phyloP scores from a whole-genome alignment of 2,329 filamentous ascomycete genomes.

The Dryadomyces quercus-mongolicae region DNA sequence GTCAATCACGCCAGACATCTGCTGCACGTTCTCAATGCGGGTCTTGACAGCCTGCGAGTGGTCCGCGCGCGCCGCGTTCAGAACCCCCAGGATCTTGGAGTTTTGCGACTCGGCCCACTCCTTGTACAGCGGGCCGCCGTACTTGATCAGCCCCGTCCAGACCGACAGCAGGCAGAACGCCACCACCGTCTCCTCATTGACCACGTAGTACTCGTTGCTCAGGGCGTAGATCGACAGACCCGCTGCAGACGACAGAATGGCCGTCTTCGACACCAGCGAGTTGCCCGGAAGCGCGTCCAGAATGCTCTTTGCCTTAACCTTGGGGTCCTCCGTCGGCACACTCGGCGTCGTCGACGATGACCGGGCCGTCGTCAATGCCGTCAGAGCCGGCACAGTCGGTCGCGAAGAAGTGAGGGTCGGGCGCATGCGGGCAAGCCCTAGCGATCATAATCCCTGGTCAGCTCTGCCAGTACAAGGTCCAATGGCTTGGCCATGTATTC shows the following conservation, averaged over 20 bases:
- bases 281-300: slow-evolving; percentile 87
- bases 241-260: slow-evolving; percentile 86
- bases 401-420: slow-evolving; percentile 7
- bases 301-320: slow-evolving; percentile 94
- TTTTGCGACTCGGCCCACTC: slow-evolving; percentile 85
- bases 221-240: slow-evolving; percentile 88
- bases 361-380: slow-evolving; percentile 57
- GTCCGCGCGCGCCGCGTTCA: slow-evolving; percentile 87
- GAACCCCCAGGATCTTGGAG: slow-evolving; percentile 85
- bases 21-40: slow-evolving; percentile 87
- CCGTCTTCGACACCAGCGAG: slow-evolving; percentile 88
- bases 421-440: slow-evolving; percentile 12
- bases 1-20: slow-evolving; percentile 88
- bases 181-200: slow-evolving; percentile 97
- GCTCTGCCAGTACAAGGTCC: neutral
- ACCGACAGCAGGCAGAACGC: slow-evolving; percentile 86
- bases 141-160: slow-evolving; percentile 87
- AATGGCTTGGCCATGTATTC: neutral
- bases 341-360: slow-evolving; percentile 57
- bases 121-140: slow-evolving; percentile 81
- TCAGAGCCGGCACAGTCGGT: slow-evolving; percentile 18
- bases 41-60: slow-evolving; percentile 92
- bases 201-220: slow-evolving; percentile 98
- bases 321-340: slow-evolving; percentile 76
- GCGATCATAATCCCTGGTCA: neutral